Evolutionary conservation across 23 red algal species (phyloP).

Genomic region (Gracilaria gracilis): DNA sequence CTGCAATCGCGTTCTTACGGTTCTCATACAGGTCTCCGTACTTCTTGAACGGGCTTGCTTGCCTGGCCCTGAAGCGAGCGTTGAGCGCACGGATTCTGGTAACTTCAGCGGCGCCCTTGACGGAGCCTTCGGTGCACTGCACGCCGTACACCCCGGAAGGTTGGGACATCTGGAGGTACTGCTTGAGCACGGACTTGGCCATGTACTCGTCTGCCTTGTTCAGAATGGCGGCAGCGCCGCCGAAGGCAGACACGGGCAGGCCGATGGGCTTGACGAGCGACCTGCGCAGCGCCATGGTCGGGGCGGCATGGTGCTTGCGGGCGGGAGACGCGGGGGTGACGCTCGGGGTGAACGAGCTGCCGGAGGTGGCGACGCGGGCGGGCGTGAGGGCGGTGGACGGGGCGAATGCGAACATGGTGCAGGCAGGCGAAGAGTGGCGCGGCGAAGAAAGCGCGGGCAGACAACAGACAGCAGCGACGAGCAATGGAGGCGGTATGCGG

Average conservation of each 20-base stretch:
- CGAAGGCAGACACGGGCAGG: conserved; percentile 2
- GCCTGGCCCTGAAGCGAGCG: conserved; percentile 9
- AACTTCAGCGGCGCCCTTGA: conserved; percentile 56
- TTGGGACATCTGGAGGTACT: conserved; percentile 60
- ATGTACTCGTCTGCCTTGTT: conserved; percentile 66
- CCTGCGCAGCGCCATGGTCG: conserved; percentile 42
- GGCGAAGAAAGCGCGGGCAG: too few relatives aligned
- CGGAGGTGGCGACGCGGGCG: conserved; percentile 6
- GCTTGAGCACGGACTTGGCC: conserved; percentile 56
- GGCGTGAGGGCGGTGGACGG: conserved; percentile 2
- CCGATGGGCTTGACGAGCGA: conserved; percentile 3
- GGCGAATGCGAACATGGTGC: conserved; percentile 46
- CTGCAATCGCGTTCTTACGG: conserved; percentile 37
- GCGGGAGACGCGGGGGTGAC: neutral
- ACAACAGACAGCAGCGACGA: too few relatives aligned
- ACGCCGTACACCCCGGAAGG: conserved; percentile 57
- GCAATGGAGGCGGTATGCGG: too few relatives aligned
- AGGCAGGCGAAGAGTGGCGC: too few relatives aligned
- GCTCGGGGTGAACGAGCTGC: conserved; percentile 35
- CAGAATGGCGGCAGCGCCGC: conserved; percentile 22
- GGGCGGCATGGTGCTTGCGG: neutral
- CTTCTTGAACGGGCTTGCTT: conserved; percentile 31
- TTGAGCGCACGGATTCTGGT: conserved; percentile 38
- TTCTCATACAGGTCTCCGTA: conserved; percentile 64
- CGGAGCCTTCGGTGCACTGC: conserved; percentile 73